Base-by-base conservation (phyloP, 352 stramenopile species). In the Globisporangium orthogonon region DNA sequence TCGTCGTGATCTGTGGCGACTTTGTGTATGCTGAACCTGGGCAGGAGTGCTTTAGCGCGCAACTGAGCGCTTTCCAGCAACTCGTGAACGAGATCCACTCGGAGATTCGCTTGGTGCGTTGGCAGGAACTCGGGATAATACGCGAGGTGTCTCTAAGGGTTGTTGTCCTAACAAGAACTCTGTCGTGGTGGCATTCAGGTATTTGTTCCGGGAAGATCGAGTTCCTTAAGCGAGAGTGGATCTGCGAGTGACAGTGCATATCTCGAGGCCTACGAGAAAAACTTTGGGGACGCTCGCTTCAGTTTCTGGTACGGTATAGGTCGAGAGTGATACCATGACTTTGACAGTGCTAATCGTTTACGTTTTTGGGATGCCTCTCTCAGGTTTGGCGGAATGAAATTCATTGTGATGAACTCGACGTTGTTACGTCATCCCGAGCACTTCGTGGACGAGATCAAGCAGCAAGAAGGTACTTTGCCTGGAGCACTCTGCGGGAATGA, bases 371-470 rank as follows among this genome's bases (percentile, higher is more conserved):
- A 39, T 7, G 7, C 23, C n/a, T 35, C 41, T 58, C 9, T 39
- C 46, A 94, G 83, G 83, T 74, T 79, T 46, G 80, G 80, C 14
- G 84, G 81, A 7, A 77, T 89, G 57, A 94, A 92, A 54, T 89
- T 73, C 47, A 86, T 94, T 35, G 80, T 92, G 17, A 46, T 78
- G 35, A 89, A 94, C 48, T 85, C 82, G 7, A 66, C 72, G 2
- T 46, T 86, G 33, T 48, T 89, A 0, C 57, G 52, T 39, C 52
- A 70, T 30, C 53, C 66, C 13, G 54, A 63, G 0, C 37, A 69
- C 1, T 72, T 81, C 17, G 18, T 40, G 4, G 52, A 79, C 0
- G 56, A 78, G 56, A 63, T 74, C 13, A 57, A 62, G 54, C 62
- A 53, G 7, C 85, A 89, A 66, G 69, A 85, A 74, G 74, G 85